These are phyloP conservation scores for Phaeotremella fagi DNA, from an alignment of 768 basidiomycete species.

Conservation along the genomic window DNA sequence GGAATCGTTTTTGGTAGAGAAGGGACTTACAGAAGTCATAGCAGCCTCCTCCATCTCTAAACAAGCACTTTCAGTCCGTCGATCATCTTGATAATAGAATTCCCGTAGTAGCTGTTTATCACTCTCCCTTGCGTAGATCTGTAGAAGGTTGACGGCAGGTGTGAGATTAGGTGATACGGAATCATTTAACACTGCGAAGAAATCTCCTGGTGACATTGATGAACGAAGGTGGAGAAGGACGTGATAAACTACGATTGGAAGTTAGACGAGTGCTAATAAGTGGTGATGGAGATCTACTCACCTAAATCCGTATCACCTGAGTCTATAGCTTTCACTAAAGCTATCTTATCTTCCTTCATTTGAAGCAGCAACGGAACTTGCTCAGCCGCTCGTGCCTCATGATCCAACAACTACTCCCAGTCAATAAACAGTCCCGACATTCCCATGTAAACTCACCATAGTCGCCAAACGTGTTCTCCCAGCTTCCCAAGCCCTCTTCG, in stretches of 20 bases:
- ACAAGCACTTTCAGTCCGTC: constrained; percentile 87
- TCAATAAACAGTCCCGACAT: too few species aligned
- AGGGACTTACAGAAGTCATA: constrained; percentile 58
- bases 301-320: constrained; percentile 94
- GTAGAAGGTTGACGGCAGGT: constrained; percentile 71
- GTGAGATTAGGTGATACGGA: constrained; percentile 65
- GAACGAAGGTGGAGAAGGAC: constrained; percentile 84
- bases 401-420: constrained; percentile 60
- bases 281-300: constrained; percentile 47
- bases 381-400: constrained; percentile 80
- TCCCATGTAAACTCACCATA: constrained; percentile 59
- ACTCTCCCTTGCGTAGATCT: constrained; percentile 85
- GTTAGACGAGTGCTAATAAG: not conserved
- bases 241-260: constrained; percentile 68
- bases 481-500: constrained; percentile 85
- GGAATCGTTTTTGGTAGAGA: too few species aligned
- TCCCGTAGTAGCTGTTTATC: constrained; percentile 87
- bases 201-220: constrained; percentile 75
- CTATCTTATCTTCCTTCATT: constrained; percentile 91
- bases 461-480: constrained; percentile 76
- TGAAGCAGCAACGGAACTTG: constrained; percentile 86
- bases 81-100: constrained; percentile 96
- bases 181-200: constrained; percentile 92
- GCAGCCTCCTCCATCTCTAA: constrained; percentile 78
- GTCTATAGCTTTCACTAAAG: constrained; percentile 81